These are phyloP conservation scores for Pichia sp. DNA, from an alignment of 1,139 yeast species.

Conservation along the genomic window DNA sequence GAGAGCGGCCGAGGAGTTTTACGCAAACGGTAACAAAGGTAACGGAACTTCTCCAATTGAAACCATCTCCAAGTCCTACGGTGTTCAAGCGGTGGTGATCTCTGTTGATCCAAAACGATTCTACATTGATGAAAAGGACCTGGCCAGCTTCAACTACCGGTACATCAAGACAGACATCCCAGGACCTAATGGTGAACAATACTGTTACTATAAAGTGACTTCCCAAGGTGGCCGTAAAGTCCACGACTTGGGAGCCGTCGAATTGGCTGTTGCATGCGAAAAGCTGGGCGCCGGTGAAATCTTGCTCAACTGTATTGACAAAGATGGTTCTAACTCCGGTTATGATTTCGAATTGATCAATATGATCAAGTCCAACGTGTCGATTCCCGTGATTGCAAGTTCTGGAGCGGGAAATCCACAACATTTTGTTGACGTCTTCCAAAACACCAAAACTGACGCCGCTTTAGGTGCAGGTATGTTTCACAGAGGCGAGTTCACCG, in stretches of 20 bases:
- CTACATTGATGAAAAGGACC: constrained; percentile 44
- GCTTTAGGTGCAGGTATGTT: constrained; percentile 98
- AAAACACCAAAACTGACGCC: constrained; percentile 79
- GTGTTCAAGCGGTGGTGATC: constrained; percentile 93
- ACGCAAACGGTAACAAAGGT: constrained; percentile 45
- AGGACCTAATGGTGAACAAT: constrained; percentile 82
- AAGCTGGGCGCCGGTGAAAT: constrained; percentile 96
- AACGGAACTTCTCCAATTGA: constrained; percentile 84
- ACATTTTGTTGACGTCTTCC: constrained; percentile 83
- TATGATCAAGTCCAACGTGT: constrained; percentile 68
- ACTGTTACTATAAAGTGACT: constrained; percentile 91
- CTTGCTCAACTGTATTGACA: constrained; percentile 85
- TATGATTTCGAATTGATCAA: constrained; percentile 77
- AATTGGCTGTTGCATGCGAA: constrained; percentile 81
- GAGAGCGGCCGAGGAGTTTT: constrained; percentile 73
- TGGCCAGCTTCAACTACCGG: constrained; percentile 51
- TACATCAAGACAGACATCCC: constrained; percentile 45
- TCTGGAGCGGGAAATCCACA: constrained; percentile 93
- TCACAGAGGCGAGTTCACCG: constrained; percentile 89
- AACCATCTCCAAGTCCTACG: constrained; percentile 83
- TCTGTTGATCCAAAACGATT: constrained; percentile 93
- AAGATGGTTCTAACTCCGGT: constrained; percentile 92
- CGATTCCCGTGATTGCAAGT: constrained; percentile 92
- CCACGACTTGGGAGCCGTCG: constrained; percentile 87
- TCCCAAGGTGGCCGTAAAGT: constrained; percentile 90